Percentiles rank a stretch among this genome's conserved stretches.
These are phyloP conservation scores for Phytopythium vexans DNA, from an alignment of 352 stramenopile species.

Conservation along the genomic window DNA sequence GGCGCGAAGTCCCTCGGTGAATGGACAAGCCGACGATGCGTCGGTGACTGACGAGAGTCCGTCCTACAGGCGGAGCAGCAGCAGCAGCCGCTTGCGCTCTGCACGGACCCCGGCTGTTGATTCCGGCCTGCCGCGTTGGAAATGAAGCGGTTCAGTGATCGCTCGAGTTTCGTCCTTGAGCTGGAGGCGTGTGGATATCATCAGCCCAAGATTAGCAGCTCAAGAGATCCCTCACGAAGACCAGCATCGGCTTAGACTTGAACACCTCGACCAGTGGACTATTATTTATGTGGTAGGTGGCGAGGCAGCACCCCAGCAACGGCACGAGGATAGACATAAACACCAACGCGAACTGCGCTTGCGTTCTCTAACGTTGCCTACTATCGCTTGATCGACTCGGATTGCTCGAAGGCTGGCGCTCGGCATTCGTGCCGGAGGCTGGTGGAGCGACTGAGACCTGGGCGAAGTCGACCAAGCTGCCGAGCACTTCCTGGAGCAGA, in stretches of 20 bases:
- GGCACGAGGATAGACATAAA: not conserved
- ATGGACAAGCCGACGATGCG: too few relatives aligned
- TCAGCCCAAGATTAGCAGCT: too few relatives aligned
- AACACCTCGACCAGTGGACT: too few relatives aligned
- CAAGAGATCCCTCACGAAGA: too few relatives aligned
- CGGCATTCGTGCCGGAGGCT: too few relatives aligned
- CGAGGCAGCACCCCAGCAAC: not conserved
- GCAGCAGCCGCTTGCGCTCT: conserved; percentile 1
- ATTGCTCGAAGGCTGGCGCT: too few relatives aligned
- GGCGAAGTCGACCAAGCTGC: conserved; percentile 44
- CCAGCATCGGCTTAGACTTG: too few relatives aligned
- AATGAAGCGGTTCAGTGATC: conserved; percentile 1
- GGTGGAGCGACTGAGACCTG: conserved; percentile 5
- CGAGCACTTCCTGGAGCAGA: conserved; percentile 64
- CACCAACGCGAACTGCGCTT: not conserved
- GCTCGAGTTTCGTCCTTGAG: conserved; percentile 1
- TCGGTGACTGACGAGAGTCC: not conserved
- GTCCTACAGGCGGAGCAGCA: not conserved
- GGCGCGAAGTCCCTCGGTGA: too few relatives aligned
- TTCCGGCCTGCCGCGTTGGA: conserved; percentile 2
- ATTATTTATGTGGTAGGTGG: too few relatives aligned
- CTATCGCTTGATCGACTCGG: too few relatives aligned
- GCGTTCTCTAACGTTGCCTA: too few relatives aligned
- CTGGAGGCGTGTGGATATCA: not conserved
- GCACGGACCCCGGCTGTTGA: not conserved